Conservation (phyloP, 176 grass and related monocot species). For the Tillandsia leiboldiana region DNA sequence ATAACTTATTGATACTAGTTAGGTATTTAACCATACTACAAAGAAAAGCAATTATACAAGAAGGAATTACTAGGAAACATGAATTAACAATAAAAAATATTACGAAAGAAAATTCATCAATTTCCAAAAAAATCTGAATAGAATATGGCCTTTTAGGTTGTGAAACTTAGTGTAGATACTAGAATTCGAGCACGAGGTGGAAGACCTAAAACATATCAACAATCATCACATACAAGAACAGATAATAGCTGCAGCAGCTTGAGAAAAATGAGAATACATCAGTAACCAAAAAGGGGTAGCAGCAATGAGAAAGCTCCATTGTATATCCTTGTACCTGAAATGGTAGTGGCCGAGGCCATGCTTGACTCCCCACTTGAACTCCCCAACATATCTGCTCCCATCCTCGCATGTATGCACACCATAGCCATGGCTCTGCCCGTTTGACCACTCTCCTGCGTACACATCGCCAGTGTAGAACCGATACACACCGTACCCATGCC, state of each 20-base stretch:
- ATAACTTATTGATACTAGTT: too few species aligned
- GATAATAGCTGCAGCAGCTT: neutral
- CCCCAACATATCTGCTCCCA: conserved; percentile 82
- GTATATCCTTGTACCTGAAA: conserved; percentile 61
- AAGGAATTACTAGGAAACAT: too few species aligned
- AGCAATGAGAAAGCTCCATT: conserved; percentile 7
- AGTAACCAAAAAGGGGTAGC: neutral
- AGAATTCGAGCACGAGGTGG: neutral
- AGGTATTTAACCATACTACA: too few species aligned
- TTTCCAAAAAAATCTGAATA: neutral
- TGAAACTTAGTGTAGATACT: neutral
- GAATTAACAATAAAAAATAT: too few species aligned
- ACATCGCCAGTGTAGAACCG: conserved; percentile 96
- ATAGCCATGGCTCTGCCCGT: conserved; percentile 87
- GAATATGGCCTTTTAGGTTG: neutral
- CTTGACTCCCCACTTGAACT: conserved; percentile 98
- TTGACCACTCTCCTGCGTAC: conserved; percentile 92
- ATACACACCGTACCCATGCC: conserved; percentile 88
- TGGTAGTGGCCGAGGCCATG: conserved; percentile 96
- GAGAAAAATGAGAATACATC: neutral
- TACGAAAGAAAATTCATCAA: neutral
- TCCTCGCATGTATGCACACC: conserved; percentile 96
- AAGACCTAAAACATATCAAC: neutral
- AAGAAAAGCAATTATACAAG: too few species aligned
- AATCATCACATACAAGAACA: neutral